phyloP scores from a whole-genome alignment of 2,329 filamentous ascomycete species.

The Cordyceps javanica region DNA sequence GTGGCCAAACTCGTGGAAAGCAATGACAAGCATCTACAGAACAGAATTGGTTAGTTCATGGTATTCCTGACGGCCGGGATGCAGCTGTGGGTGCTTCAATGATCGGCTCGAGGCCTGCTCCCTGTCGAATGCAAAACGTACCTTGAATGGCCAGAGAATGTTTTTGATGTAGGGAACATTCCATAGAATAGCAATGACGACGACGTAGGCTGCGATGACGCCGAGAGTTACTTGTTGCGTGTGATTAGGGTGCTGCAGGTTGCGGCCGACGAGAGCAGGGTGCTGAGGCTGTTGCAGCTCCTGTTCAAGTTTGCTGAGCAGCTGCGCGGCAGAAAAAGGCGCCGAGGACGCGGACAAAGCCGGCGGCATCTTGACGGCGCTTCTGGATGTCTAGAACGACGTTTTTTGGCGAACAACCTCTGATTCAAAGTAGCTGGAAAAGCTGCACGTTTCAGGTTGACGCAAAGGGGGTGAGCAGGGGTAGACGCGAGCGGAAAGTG shows the following conservation, averaged over 20 bases:
- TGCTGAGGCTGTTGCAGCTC: neutral
- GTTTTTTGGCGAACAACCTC: neutral
- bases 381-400: neutral
- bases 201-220: constrained; percentile 64
- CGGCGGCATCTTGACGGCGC: neutral
- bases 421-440: neutral
- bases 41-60: neutral
- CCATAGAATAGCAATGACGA: constrained; percentile 71
- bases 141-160: constrained; percentile 77
- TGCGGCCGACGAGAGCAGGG: constrained; percentile 38
- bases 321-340: neutral
- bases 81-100: neutral
- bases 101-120: neutral
- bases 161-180: constrained; percentile 71
- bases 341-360: neutral
- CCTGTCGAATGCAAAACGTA: constrained; percentile 23
- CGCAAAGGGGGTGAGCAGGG: neutral
- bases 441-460: neutral
- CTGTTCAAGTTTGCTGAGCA: neutral
- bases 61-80: neutral
- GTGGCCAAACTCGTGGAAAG: constrained; percentile 76
- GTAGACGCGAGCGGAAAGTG: neutral
- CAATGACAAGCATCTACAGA: constrained; percentile 69
- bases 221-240: constrained; percentile 67
- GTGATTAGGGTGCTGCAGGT: constrained; percentile 53